phyloP scores from a whole-genome alignment of 2,329 filamentous ascomycete species.

The Stagonosporopsis vannaccii region DNA sequence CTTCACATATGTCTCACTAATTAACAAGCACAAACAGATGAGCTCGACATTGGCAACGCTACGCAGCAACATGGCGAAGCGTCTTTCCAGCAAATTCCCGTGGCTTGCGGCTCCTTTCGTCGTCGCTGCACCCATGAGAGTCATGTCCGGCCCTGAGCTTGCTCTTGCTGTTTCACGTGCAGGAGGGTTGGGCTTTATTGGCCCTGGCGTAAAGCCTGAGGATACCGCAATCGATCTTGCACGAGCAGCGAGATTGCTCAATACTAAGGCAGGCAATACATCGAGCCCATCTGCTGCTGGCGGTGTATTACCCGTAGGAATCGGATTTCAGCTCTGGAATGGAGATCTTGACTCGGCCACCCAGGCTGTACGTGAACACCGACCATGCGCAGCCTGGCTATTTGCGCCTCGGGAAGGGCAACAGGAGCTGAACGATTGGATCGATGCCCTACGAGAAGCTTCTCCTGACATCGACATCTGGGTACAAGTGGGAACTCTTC shows the following conservation, averaged over 20 bases:
- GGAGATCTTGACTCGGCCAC: slow-evolving; percentile 38
- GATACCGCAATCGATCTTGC: slow-evolving; percentile 31
- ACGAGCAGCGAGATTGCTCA: not conserved
- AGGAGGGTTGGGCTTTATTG: slow-evolving; percentile 53
- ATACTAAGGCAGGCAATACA: not conserved
- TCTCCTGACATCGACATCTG: slow-evolving; percentile 58
- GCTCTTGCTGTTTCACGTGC: slow-evolving; percentile 65
- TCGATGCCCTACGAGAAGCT: slow-evolving; percentile 35
- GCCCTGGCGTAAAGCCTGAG: slow-evolving; percentile 47
- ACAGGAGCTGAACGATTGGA: slow-evolving; percentile 44
- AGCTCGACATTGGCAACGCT: not conserved
- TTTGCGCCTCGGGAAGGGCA: slow-evolving; percentile 62
- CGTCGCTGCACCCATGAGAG: slow-evolving; percentile 70
- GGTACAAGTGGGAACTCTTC: slow-evolving; percentile 67
- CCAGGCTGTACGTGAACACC: slow-evolving; percentile 60
- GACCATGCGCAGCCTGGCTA: slow-evolving; percentile 68
- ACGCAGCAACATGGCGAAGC: not conserved
- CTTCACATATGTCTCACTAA: not conserved
- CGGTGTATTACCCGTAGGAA: not conserved
- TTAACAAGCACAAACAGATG: not conserved
- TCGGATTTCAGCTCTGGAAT: not conserved
- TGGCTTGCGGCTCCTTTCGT: slow-evolving; percentile 65
- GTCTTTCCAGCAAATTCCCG: slow-evolving; percentile 41
- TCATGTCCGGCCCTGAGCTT: slow-evolving; percentile 62
- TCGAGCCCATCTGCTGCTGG: no score